Evolutionary conservation across 345 rosid genomes (phyloP).

Genomic region (Lepidium didymum): DNA sequence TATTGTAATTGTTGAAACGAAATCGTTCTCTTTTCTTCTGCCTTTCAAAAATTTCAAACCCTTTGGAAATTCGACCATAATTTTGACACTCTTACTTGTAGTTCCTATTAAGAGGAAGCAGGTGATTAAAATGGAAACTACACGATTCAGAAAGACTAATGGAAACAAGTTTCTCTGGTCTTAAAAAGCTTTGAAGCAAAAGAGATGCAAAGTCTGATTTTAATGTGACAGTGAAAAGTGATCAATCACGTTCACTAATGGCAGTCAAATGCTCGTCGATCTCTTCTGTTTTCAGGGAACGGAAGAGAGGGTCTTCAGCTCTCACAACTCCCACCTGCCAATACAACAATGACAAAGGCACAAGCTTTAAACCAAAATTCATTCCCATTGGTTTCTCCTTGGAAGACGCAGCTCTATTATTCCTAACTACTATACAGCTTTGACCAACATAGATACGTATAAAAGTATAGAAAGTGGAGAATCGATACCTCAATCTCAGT

Average conservation of each 20-base stretch:
- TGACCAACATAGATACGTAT: background rate
- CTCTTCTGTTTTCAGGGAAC: conserved; percentile 54
- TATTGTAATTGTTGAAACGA: background rate
- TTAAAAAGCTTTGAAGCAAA: background rate
- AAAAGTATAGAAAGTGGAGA: background rate
- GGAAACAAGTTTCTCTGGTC: conserved; percentile 13
- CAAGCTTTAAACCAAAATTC: background rate
- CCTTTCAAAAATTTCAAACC: background rate
- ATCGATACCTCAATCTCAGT: conserved; percentile 76
- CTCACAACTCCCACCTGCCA: conserved; percentile 78
- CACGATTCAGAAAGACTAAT: background rate
- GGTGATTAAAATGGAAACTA: background rate
- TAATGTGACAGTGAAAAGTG: background rate
- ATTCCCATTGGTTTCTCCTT: background rate
- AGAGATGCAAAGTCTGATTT: conserved; percentile 2
- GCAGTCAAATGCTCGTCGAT: conserved; percentile 80
- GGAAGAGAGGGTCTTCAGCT: conserved; percentile 49
- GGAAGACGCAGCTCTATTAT: background rate
- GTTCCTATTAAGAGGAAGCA: background rate
- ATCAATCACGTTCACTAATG: conserved; percentile 73
- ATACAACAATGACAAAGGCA: background rate
- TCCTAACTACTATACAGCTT: background rate
- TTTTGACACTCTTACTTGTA: background rate
- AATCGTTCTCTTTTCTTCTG: background rate
- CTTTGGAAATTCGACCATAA: background rate